Evolutionary conservation across 2,329 filamentous ascomycete genomes (phyloP).

Genomic region (Ophiocordyceps robertsii): DNA sequence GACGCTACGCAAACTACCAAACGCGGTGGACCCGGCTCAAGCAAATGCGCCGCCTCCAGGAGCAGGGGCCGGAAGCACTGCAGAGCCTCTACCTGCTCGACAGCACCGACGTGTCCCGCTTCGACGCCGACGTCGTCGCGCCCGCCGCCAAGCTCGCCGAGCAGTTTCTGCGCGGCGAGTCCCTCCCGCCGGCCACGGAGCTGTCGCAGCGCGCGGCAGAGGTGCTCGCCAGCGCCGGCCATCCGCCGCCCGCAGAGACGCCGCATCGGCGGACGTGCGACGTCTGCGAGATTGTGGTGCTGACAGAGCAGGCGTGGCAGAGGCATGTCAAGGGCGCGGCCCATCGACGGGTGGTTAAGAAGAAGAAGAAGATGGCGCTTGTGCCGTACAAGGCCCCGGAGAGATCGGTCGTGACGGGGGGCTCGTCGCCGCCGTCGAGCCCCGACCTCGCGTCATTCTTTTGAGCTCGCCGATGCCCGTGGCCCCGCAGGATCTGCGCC

Average conservation of each 20-base stretch:
- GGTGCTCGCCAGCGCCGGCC: constrained; percentile 38
- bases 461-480: neutral
- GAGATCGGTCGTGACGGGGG: constrained; percentile 4
- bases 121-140: constrained; percentile 47
- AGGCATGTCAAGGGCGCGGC: constrained; percentile 22
- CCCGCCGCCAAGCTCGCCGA: constrained; percentile 50
- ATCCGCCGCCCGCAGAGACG: constrained; percentile 35
- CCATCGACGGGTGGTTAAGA: constrained; percentile 20
- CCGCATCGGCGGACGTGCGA: constrained; percentile 54
- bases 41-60: constrained; percentile 54
- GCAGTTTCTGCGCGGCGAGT: constrained; percentile 45
- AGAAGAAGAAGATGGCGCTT: constrained; percentile 23
- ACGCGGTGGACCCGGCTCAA: constrained; percentile 79
- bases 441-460: constrained; percentile 16
- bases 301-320: constrained; percentile 38
- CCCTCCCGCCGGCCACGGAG: constrained; percentile 36
- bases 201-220: constrained; percentile 34
- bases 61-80: constrained; percentile 34
- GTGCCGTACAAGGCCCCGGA: constrained; percentile 14
- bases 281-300: constrained; percentile 50
- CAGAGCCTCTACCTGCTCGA: constrained; percentile 66
- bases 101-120: constrained; percentile 54
- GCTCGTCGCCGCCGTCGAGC: constrained; percentile 6
- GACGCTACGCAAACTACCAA: constrained; percentile 79
- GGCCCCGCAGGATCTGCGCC: too few species aligned